phyloP scores from a whole-genome alignment of 208 protist genomes.

The Crithidia bombi region DNA sequence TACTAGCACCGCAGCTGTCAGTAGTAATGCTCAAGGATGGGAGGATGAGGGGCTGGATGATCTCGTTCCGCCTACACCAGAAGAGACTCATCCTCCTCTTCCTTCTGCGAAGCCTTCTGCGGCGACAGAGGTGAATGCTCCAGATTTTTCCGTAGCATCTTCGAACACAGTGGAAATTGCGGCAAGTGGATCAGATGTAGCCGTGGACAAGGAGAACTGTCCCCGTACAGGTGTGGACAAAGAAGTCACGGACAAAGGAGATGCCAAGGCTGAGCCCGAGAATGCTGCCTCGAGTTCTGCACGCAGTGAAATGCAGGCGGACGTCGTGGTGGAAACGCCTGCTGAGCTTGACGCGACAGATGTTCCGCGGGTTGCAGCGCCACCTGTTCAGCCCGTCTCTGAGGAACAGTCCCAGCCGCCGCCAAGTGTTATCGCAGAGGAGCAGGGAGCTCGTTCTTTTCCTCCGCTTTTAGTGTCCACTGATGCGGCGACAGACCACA shows the following conservation, averaged over 20 bases:
- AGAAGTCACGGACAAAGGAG: background rate
- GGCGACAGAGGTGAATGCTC: background rate
- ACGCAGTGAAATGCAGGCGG: too few species aligned
- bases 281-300: too few species aligned
- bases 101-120: background rate
- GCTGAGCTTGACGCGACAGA: background rate
- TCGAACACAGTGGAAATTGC: background rate
- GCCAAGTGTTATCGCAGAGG: background rate
- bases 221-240: background rate
- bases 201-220: too few species aligned
- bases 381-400: background rate
- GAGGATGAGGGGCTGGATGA: conserved; percentile 14
- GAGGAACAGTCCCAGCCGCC: background rate
- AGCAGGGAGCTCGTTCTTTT: background rate
- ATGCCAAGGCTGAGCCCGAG: background rate
- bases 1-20: background rate
- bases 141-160: background rate
- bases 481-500: background rate
- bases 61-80: background rate
- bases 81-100: background rate
- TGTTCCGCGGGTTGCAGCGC: background rate
- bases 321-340: too few species aligned
- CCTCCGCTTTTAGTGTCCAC: background rate
- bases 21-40: background rate
- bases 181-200: too few species aligned